A percentile compares a stretch with the other conserved stretches of the same genome.
These are phyloP conservation scores for Ammopiptanthus mongolicus DNA, from an alignment of 306 rosid species.

Conservation along the genomic window DNA sequence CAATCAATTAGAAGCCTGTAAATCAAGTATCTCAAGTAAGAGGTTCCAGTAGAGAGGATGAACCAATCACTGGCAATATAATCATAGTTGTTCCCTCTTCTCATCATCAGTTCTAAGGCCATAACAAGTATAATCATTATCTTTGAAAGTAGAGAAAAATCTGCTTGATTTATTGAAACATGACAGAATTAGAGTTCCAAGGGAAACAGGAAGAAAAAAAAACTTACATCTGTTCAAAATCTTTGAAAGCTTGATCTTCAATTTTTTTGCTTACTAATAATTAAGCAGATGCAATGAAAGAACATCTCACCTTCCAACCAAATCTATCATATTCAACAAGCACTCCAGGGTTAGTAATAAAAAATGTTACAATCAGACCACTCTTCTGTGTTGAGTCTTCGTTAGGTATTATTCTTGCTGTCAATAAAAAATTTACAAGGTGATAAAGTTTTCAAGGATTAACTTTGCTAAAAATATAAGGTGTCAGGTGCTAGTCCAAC, in stretches of 20 bases:
- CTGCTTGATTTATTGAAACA: neutral
- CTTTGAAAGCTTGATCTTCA: slow-evolving; percentile 3
- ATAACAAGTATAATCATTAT: neutral
- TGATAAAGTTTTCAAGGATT: slow-evolving; percentile 10
- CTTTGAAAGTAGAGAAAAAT: neutral
- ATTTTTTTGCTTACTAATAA: neutral
- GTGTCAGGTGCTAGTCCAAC: neutral
- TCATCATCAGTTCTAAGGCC: neutral
- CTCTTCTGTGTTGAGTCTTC: neutral
- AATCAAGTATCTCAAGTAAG: neutral
- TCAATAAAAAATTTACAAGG: neutral
- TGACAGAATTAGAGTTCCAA: neutral
- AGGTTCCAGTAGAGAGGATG: neutral
- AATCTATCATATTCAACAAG: slow-evolving; percentile 12
- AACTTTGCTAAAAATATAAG: neutral
- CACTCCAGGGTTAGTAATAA: neutral
- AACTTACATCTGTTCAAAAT: neutral
- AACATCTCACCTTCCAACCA: slow-evolving; percentile 18
- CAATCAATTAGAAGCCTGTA: neutral
- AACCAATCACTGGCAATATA: neutral
- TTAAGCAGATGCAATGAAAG: slow-evolving; percentile 2
- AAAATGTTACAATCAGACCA: slow-evolving; percentile 5
- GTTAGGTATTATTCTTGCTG: neutral
- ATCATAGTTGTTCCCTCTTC: neutral
- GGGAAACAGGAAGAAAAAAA: neutral